Conservation (phyloP, 1,284 basidiomycete genomes). For the Austroboletus rostrupii region DNA sequence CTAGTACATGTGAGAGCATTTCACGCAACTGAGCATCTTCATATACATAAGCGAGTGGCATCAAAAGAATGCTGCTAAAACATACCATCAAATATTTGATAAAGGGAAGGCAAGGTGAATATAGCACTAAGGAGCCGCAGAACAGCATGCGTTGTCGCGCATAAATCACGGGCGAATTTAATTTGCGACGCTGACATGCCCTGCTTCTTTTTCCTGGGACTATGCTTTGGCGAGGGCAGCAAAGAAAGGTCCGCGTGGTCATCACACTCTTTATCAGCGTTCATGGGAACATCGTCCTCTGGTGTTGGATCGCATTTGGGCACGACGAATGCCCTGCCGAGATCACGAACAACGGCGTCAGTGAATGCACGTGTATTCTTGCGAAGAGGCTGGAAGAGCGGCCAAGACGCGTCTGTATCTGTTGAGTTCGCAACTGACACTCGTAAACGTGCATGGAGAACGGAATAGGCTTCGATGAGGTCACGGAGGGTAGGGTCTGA, state of each 20-base stretch:
- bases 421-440: slow-evolving; percentile 43
- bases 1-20: slow-evolving; percentile 59
- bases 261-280: slow-evolving; percentile 24
- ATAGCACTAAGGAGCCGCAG: slow-evolving; percentile 59
- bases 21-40: slow-evolving; percentile 55
- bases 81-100: slow-evolving; percentile 59
- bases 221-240: slow-evolving; percentile 48
- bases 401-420: slow-evolving; percentile 59
- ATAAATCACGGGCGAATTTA: slow-evolving; percentile 72
- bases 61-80: slow-evolving; percentile 8
- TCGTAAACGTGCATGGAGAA: slow-evolving; percentile 61
- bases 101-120: slow-evolving; percentile 56
- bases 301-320: slow-evolving; percentile 36
- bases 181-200: slow-evolving; percentile 74
- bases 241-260: slow-evolving; percentile 32
- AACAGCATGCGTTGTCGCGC: slow-evolving; percentile 62
- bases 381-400: slow-evolving; percentile 64
- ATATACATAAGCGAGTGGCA: slow-evolving; percentile 3
- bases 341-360: slow-evolving; percentile 55
- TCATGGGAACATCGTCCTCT: slow-evolving; percentile 25
- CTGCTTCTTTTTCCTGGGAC: slow-evolving; percentile 58
- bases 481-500: slow-evolving; percentile 45
- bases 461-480: slow-evolving; percentile 67
- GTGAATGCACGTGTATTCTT: slow-evolving; percentile 48
- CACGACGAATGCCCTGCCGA: slow-evolving; percentile 58